Percentiles rank a stretch among this genome's conserved stretches.
Evolutionary conservation across 371 early-diverging fungal species (phyloP).

Genomic region (Parasitella parasitica): DNA sequence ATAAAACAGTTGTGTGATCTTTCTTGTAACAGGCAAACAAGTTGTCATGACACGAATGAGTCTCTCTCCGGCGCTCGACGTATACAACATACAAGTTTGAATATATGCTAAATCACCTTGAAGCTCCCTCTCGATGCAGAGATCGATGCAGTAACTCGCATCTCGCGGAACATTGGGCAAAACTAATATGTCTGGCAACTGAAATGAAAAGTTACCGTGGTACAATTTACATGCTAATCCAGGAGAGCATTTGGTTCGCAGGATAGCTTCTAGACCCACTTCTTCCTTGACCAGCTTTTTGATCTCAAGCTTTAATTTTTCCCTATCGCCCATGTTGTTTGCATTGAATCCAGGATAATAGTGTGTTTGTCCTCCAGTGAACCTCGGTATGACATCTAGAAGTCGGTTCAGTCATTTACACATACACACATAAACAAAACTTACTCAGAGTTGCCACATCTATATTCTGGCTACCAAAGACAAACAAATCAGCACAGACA

Average conservation of each 20-base stretch:
- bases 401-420: too few relatives aligned
- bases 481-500: slow-evolving; percentile 82
- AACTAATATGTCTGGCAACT: slow-evolving; percentile 79
- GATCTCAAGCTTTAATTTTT: slow-evolving; percentile 73
- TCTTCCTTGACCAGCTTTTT: slow-evolving; percentile 61
- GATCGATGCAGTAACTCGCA: slow-evolving; percentile 80
- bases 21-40: slow-evolving; percentile 64
- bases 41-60: slow-evolving; percentile 83
- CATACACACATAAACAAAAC: slow-evolving; percentile 2
- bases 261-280: slow-evolving; percentile 82
- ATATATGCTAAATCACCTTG: slow-evolving; percentile 67
- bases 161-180: slow-evolving; percentile 84
- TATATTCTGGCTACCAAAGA: slow-evolving; percentile 69
- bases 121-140: slow-evolving; percentile 73
- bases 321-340: slow-evolving; percentile 58
- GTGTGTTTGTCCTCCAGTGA: slow-evolving; percentile 86
- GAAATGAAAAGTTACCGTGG: slow-evolving; percentile 87
- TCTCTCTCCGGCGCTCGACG: slow-evolving; percentile 67
- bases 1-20: slow-evolving; percentile 18
- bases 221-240: slow-evolving; percentile 77
- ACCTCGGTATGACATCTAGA: slow-evolving; percentile 65
- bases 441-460: slow-evolving; percentile 82
- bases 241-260: slow-evolving; percentile 82
- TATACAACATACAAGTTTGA: slow-evolving; percentile 86
- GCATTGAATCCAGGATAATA: slow-evolving; percentile 85